phyloP scores from a whole-genome alignment of 2,329 filamentous ascomycete species.

The Escovopsis sp. region DNA sequence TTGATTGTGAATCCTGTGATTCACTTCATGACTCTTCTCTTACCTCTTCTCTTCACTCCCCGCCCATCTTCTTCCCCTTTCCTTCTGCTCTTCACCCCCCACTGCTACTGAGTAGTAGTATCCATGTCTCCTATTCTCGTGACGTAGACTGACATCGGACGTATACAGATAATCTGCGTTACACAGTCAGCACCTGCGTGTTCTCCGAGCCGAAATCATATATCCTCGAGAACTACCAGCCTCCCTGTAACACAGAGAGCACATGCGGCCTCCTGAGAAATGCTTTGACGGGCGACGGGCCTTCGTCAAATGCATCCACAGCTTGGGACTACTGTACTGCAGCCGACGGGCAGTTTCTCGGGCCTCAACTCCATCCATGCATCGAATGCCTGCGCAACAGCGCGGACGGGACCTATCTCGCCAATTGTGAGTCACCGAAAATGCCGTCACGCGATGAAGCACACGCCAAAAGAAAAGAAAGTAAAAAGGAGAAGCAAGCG shows the following conservation, averaged over 20 bases:
- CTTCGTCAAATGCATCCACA: constrained; percentile 8
- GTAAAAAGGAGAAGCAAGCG: no score
- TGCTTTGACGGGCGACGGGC: constrained; percentile 19
- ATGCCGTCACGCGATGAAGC: no score
- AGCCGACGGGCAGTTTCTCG: constrained; percentile 17
- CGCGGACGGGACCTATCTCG: constrained; percentile 24
- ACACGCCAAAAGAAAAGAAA: no score
- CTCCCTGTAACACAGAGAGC: constrained; percentile 27
- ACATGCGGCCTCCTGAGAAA: constrained; percentile 25
- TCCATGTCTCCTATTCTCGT: neutral
- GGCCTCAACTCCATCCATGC: constrained; percentile 20
- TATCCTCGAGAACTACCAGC: constrained; percentile 15
- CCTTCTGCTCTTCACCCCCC: no score
- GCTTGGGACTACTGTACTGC: constrained; percentile 28
- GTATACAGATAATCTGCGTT: constrained; percentile 32
- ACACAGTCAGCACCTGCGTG: constrained; percentile 30
- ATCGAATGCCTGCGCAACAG: constrained; percentile 27
- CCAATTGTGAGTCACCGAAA: constrained; percentile 30
- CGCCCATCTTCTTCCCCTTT: neutral
- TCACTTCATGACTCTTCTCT: no score
- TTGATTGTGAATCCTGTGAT: no score
- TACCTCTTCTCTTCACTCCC: no score
- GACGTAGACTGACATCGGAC: neutral
- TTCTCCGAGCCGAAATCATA: constrained; percentile 21
- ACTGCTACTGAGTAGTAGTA: no score